Evolutionary conservation across 2,329 filamentous ascomycete genomes (phyloP).

Genomic region (Botrytis pseudocinerea): DNA sequence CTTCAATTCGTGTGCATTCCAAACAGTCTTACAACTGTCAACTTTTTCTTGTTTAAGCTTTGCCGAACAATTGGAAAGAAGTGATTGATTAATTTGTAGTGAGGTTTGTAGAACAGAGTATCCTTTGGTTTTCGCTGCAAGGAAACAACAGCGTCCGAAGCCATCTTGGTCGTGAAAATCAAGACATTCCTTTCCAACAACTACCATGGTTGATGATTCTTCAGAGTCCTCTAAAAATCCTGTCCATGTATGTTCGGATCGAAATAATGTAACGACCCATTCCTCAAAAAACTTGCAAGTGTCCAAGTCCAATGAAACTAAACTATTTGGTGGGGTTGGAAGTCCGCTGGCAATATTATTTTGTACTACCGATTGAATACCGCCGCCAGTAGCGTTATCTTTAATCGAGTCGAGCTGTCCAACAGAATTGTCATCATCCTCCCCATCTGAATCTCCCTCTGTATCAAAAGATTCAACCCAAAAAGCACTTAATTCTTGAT

Average conservation of each 20-base stretch:
- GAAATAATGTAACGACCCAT: constrained; percentile 16
- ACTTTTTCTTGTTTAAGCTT: constrained; percentile 11
- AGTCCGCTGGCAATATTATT: neutral
- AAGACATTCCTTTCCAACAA: constrained; percentile 24
- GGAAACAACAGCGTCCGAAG: constrained; percentile 18
- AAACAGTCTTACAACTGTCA: neutral
- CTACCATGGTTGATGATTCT: constrained; percentile 27
- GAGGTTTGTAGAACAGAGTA: constrained; percentile 13
- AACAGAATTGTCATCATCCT: constrained; percentile 10
- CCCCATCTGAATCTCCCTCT: constrained; percentile 25
- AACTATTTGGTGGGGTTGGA: neutral
- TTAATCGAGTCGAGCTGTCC: neutral
- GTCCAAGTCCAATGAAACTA: neutral
- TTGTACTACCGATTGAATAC: neutral
- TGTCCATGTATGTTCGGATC: constrained; percentile 22
- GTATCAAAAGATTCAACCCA: constrained; percentile 28
- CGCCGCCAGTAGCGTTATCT: neutral
- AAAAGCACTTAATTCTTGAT: constrained; percentile 24
- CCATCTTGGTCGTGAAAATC: constrained; percentile 22
- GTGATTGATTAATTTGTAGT: constrained; percentile 13
- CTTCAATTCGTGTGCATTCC: neutral
- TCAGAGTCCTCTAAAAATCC: constrained; percentile 25
- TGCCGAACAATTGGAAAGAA: neutral
- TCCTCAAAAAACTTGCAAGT: constrained; percentile 12
- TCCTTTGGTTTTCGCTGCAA: neutral